These are phyloP conservation scores for Endoconidiophora laricicola DNA, from an alignment of 2,329 filamentous ascomycete genomes.

Conservation along the genomic window DNA sequence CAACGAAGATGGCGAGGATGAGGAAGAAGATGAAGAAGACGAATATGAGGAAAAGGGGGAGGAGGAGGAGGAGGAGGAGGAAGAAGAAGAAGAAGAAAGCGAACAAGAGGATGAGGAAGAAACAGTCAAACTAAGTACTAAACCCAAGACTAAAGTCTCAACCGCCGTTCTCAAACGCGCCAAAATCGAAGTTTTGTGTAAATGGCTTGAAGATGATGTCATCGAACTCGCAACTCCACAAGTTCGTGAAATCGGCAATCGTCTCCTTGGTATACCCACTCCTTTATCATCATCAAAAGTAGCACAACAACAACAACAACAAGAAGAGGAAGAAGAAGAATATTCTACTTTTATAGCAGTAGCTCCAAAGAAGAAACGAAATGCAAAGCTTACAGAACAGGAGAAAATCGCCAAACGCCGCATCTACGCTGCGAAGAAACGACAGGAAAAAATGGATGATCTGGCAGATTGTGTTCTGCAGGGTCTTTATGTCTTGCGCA, in stretches of 20 bases:
- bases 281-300: neutral
- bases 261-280: too few relatives aligned
- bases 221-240: constrained; percentile 4
- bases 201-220: constrained; percentile 2
- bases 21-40: neutral
- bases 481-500: constrained; percentile 4
- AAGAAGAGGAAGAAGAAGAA: neutral
- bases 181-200: constrained; percentile 3
- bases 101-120: neutral
- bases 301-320: neutral
- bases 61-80: neutral
- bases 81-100: neutral
- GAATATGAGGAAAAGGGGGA: neutral
- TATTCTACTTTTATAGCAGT: too few relatives aligned
- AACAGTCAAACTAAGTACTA: neutral
- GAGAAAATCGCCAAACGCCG: neutral
- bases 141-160: neutral
- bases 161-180: constrained; percentile 4
- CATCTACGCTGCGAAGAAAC: neutral
- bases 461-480: constrained; percentile 8
- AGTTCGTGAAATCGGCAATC: neutral
- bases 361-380: neutral
- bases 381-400: neutral
- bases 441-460: constrained; percentile 6
- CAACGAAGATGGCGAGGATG: neutral